Evolutionary conservation across 2,329 filamentous ascomycete genomes (phyloP), one percentile per base, ranked within the genome.

Genomic region (Colletotrichum destructivum): DNA sequence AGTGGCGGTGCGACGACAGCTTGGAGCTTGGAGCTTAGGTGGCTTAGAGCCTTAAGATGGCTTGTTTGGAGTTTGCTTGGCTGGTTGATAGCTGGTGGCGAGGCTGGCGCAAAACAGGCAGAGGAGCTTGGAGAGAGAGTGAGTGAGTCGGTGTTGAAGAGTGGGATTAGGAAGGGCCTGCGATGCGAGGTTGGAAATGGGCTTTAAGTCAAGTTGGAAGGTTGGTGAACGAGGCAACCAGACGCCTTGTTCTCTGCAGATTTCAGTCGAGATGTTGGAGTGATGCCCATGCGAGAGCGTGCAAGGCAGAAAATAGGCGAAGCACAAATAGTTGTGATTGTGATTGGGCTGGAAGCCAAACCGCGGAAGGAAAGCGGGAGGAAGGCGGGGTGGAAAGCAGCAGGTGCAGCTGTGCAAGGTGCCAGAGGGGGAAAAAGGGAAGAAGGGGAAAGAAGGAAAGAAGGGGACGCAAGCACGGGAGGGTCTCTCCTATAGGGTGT

Each of bases 91-190:
- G 44, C 52, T 52, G 64, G 21, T 38, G 44, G 46, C 16, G 21
- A 68, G 65, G 64, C 69, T 68, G 38, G 56, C 69, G 57, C 64
- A 66, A 51, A 60, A 60, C 46, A 61, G 57, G 26, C 56, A 71
- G 60, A 26, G 23, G 26, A 52, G 23, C 46, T 66, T 31, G 21
- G 44, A 44, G 47, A 15, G 12, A 23, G 47, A 13, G 47, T 26
- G 6, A 52, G 21, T 26, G 6, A 55, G 11, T 38, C 15, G 31
- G 4, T 21, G 46, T 55, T n/a, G 54, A 57, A 16, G 49, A 12
- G 46, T 18, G 51, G 18, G 23, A 16, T 23, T 12, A 46, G 47
- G 23, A 16, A 35, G 18, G 40, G 55, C 47, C 35, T 38, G 35
- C 35, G 35, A 38, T 35, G 55, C 46, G n/a, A 51, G 44, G 46